A percentile compares a stretch with the other conserved stretches of the same genome.
These are phyloP conservation scores for Pseudonectria buxi DNA, from an alignment of 2,329 filamentous ascomycete genomes.

Conservation along the genomic window DNA sequence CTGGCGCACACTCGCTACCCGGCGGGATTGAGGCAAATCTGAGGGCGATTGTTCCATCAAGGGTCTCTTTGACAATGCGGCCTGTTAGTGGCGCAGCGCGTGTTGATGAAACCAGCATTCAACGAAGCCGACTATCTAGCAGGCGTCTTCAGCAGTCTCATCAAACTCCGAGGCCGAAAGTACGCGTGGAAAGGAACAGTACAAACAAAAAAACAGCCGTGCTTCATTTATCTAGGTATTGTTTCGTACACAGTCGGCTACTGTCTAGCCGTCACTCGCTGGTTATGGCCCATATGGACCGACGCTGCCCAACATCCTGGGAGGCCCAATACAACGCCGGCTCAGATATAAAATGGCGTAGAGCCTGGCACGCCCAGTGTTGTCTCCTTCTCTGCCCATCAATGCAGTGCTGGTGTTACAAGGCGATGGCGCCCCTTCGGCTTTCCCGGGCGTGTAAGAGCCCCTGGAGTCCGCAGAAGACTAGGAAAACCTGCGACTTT, in stretches of 20 bases:
- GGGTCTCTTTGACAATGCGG: too few species aligned
- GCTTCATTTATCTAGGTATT: slow-evolving; percentile 16
- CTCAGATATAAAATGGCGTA: slow-evolving; percentile 20
- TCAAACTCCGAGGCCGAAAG: neutral
- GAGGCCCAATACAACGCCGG: slow-evolving; percentile 15
- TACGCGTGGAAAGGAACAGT: neutral
- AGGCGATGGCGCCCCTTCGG: slow-evolving; percentile 74
- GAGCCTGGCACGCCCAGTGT: slow-evolving; percentile 22
- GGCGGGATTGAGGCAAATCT: too few species aligned
- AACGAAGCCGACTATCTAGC: too few species aligned
- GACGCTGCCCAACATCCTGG: slow-evolving; percentile 2
- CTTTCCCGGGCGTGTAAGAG: slow-evolving; percentile 78
- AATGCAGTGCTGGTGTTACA: slow-evolving; percentile 35
- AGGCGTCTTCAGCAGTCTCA: neutral
- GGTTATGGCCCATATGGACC: slow-evolving; percentile 6
- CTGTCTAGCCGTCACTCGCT: slow-evolving; percentile 7
- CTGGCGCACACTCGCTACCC: too few species aligned
- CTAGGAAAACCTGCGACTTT: slow-evolving; percentile 64
- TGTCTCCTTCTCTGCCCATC: slow-evolving; percentile 16
- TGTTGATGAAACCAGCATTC: too few species aligned
- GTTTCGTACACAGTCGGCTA: slow-evolving; percentile 14
- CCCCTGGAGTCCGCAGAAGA: slow-evolving; percentile 88
- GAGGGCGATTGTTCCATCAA: too few species aligned
- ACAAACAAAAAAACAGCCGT: slow-evolving; percentile 8
- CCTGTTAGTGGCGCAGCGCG: too few species aligned